A percentile compares a stretch with the other conserved stretches of the same genome.
Evolutionary conservation across 73 alveolate genomes (phyloP).

Genomic region (Blepharisma japonicum): DNA sequence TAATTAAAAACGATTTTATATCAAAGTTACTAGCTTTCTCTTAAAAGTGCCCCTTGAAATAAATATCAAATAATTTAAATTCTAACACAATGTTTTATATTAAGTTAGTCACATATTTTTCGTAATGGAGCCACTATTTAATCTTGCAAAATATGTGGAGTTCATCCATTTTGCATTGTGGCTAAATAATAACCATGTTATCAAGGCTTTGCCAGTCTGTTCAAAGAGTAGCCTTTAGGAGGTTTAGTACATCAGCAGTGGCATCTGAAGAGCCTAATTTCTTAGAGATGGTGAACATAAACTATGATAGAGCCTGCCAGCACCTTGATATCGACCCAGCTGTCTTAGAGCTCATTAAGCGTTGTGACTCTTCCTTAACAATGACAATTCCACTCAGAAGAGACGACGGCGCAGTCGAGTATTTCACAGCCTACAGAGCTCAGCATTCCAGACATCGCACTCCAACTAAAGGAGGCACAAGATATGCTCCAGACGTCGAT

Average conservation of each 20-base stretch:
- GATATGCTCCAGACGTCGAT: constrained; percentile 56
- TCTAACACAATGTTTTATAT: too few relatives aligned
- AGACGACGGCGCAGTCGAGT: constrained; percentile 63
- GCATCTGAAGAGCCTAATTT: constrained; percentile 48
- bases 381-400: constrained; percentile 56
- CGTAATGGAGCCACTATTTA: too few relatives aligned
- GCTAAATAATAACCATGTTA: too few relatives aligned
- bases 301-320: constrained; percentile 53
- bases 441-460: constrained; percentile 67
- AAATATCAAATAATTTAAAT: too few relatives aligned
- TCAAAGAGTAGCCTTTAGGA: not conserved
- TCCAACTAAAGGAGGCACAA: constrained; percentile 80
- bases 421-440: constrained; percentile 73
- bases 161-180: too few relatives aligned
- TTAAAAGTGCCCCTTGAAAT: too few relatives aligned
- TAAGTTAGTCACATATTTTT: too few relatives aligned
- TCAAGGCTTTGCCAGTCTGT: not conserved
- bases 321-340: constrained; percentile 42
- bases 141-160: too few relatives aligned
- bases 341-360: constrained; percentile 33
- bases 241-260: constrained; percentile 2
- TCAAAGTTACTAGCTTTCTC: too few relatives aligned
- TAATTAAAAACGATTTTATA: too few relatives aligned
- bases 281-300: constrained; percentile 52
- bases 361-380: constrained; percentile 28